Evolutionary conservation across 2,329 filamentous ascomycete genomes (phyloP).

Genomic region (Nemania sp.): DNA sequence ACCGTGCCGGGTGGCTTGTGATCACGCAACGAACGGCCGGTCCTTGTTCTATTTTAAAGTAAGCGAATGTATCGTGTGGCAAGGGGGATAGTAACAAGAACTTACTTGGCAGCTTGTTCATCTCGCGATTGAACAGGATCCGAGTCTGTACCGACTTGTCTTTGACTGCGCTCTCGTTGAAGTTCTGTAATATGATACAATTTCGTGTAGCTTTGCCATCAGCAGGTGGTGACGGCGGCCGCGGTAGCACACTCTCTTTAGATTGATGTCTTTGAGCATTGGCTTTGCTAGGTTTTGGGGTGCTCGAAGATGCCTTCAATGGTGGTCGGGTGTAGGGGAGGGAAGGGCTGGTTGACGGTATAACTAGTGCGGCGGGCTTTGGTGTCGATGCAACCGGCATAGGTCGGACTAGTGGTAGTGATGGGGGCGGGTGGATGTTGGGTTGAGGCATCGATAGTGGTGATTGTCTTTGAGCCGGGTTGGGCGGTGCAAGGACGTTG

Average conservation of each 20-base stretch:
- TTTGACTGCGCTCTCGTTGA: conserved; percentile 59
- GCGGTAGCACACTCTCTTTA: conserved; percentile 37
- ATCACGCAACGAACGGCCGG: conserved; percentile 72
- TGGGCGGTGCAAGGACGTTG: conserved; percentile 52
- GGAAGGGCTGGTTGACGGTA: conserved; percentile 6
- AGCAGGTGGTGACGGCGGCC: conserved; percentile 41
- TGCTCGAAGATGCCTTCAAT: conserved; percentile 30
- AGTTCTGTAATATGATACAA: conserved; percentile 64
- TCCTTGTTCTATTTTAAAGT: conserved; percentile 50
- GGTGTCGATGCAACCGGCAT: conserved; percentile 25
- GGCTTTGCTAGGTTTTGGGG: conserved; percentile 30
- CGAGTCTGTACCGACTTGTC: conserved; percentile 62
- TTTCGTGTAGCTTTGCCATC: conserved; percentile 60
- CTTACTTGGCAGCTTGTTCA: conserved; percentile 61
- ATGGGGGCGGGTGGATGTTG: conserved; percentile 29
- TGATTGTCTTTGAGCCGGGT: conserved; percentile 46
- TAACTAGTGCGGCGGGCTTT: conserved; percentile 20
- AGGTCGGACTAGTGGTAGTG: conserved; percentile 20
- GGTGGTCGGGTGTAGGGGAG: conserved; percentile 20
- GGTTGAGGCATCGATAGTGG: conserved; percentile 44
- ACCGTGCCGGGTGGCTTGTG: conserved; percentile 79
- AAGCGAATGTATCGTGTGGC: conserved; percentile 15
- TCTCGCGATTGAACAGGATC: conserved; percentile 63
- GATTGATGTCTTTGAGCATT: conserved; percentile 34
- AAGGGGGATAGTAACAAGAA: conserved; percentile 9